Base-by-base conservation (phyloP, 129 eudicot genomes). In the Apium graveolens region DNA sequence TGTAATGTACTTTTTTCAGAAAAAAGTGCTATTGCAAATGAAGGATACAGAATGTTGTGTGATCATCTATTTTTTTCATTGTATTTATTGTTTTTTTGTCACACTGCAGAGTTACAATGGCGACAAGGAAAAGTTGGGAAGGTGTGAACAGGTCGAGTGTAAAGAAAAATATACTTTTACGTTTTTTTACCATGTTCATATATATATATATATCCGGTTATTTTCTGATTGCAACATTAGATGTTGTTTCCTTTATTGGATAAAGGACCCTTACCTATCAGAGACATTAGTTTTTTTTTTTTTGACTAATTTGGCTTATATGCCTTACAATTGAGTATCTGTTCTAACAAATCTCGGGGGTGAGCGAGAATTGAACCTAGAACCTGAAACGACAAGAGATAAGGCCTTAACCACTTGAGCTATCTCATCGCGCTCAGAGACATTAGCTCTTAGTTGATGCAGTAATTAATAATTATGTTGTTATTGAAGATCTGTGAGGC, bases 141-240 rank as follows among this genome's bases (percentile, higher is more conserved):
- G 89, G 84, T 89, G 94, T 82, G 93, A 91, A 84, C 93, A 87
- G 97, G 97, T 66, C 37, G n/a, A 49, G 86, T 73, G 17, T 73
- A 24, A 42, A 39, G 34, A 41, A 38, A 24, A 20, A 69, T 72
- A 11, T 38, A 20, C 31, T 73, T 41, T 72, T 42, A 4, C 24
- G 2, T 31, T 12, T 66, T 11, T 34, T 60, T 11, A 3, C 68
- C 26, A 3, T n/a, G 5, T n/a, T 60, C 68, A 60, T 26, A n/a
- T 60, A 53, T 21, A n/a, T 60, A n/a, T n/a, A n/a, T n/a, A 51
- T 20, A 8, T n/a, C 11, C 9, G 3, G 45, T 13, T 43, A 6
- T 57, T 8, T 48, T 7, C 5, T 57, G 14, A n/a, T 7, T 14
- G 13, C 7, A 57, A 57, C 13, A 14, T n/a, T 24, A 57, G 3